A percentile compares a stretch with the other conserved stretches of the same genome.
These are phyloP conservation scores for Carex pumila DNA, from an alignment of 176 grass and related monocot species.

Conservation along the genomic window DNA sequence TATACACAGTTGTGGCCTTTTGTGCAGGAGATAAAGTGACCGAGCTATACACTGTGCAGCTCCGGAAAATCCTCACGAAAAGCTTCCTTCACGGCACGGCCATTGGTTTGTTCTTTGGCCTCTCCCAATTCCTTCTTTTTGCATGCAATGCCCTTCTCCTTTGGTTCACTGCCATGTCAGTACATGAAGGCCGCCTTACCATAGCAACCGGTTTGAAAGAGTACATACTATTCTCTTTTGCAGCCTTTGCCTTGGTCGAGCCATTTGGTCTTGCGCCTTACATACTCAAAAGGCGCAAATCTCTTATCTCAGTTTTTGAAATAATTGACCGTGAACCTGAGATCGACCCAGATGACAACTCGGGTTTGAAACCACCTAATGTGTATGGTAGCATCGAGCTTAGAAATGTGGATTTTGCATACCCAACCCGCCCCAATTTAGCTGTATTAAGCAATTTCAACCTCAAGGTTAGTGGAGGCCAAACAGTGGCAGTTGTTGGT, in stretches of 20 bases:
- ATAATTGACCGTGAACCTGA: slow-evolving; percentile 95
- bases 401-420: slow-evolving; percentile 91
- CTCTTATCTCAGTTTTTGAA: slow-evolving; percentile 89
- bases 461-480: slow-evolving; percentile 86
- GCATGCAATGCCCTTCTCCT: slow-evolving; percentile 95
- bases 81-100: slow-evolving; percentile 82
- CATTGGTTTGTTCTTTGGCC: slow-evolving; percentile 90
- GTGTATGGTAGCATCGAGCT: slow-evolving; percentile 98
- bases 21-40: slow-evolving; percentile 99
- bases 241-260: slow-evolving; percentile 91
- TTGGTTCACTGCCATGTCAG: slow-evolving; percentile 89
- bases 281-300: slow-evolving; percentile 93
- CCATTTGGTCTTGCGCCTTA: slow-evolving; percentile 97
- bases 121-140: slow-evolving; percentile 98
- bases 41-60: slow-evolving; percentile 87
- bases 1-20: slow-evolving; percentile 97
- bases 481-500: slow-evolving; percentile 93
- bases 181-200: slow-evolving; percentile 44
- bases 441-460: slow-evolving; percentile 97
- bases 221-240: slow-evolving; percentile 96
- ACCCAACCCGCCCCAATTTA: slow-evolving; percentile 74
- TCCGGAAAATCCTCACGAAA: slow-evolving; percentile 76
- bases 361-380: slow-evolving; percentile 94
- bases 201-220: slow-evolving; percentile 89
- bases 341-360: slow-evolving; percentile 94